Evolutionary conservation across 345 rosid genomes (phyloP).

Genomic region (Salix viminalis): DNA sequence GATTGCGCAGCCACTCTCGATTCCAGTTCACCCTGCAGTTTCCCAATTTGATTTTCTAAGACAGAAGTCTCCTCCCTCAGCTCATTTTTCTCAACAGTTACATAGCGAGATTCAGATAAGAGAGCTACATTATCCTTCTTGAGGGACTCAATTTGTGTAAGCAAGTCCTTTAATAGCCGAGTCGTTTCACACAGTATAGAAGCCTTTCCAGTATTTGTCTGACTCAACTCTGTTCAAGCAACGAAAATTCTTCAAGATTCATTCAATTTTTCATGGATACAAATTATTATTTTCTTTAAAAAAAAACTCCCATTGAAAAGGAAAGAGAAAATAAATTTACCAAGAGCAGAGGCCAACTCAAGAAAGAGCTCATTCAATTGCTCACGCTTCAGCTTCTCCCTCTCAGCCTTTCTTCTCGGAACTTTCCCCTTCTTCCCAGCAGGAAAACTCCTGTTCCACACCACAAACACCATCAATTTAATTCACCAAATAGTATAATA

Average conservation of each 20-base stretch:
- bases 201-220: slow-evolving; percentile 80
- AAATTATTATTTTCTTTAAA: background rate
- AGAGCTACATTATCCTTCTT: slow-evolving; percentile 64
- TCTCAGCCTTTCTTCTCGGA: slow-evolving; percentile 84
- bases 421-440: slow-evolving; percentile 49
- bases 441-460: slow-evolving; percentile 38
- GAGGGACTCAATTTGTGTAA: slow-evolving; percentile 66
- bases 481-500: background rate
- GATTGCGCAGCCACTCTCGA: slow-evolving; percentile 33
- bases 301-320: background rate
- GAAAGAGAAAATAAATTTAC: slow-evolving; percentile 34
- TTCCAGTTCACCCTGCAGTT: slow-evolving; percentile 47
- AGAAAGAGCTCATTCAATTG: slow-evolving; percentile 85
- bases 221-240: slow-evolving; percentile 46
- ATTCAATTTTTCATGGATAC: background rate
- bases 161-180: slow-evolving; percentile 64
- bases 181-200: slow-evolving; percentile 63
- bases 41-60: slow-evolving; percentile 56
- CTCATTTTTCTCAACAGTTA: slow-evolving; percentile 71
- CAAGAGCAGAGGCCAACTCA: slow-evolving; percentile 68
- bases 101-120: slow-evolving; percentile 74
- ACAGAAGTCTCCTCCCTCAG: slow-evolving; percentile 72
- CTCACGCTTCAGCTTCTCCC: slow-evolving; percentile 93
- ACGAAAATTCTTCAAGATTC: background rate
- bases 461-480: background rate